These are phyloP conservation scores for Sequoiadendron giganteum DNA, from an alignment of 75 land plant genomes.

Conservation along the genomic window DNA sequence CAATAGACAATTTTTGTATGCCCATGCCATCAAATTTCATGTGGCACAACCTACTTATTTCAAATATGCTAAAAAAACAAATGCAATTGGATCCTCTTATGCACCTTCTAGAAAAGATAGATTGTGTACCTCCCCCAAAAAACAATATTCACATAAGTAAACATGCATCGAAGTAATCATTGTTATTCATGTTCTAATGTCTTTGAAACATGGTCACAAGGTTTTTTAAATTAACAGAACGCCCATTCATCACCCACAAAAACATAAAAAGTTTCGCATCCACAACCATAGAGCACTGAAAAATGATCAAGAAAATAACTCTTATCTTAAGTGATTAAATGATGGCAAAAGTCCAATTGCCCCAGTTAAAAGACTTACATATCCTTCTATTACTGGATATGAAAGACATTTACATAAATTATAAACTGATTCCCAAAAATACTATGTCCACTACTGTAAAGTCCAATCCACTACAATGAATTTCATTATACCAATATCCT, in stretches of 20 bases:
- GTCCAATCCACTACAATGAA: not conserved
- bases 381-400: not conserved
- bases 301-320: not conserved
- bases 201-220: not conserved
- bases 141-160: not conserved
- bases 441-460: not conserved
- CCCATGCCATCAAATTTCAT: not conserved
- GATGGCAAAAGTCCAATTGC: not conserved
- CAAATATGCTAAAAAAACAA: not conserved
- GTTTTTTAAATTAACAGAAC: not conserved
- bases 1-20: too few relatives aligned
- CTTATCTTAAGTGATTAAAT: not conserved
- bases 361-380: not conserved
- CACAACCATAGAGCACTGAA: not conserved
- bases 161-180: not conserved
- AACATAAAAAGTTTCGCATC: not conserved
- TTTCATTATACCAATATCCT: not conserved
- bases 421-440: not conserved
- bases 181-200: not conserved
- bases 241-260: not conserved
- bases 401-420: not conserved
- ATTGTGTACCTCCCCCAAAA: too few relatives aligned
- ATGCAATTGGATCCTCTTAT: too few relatives aligned
- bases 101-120: too few relatives aligned
- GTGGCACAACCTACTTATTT: not conserved